A percentile compares a stretch with the other conserved stretches of the same genome.
phyloP scores from a whole-genome alignment of 2,329 filamentous ascomycete species.

The Colletotrichum cuscutae region DNA sequence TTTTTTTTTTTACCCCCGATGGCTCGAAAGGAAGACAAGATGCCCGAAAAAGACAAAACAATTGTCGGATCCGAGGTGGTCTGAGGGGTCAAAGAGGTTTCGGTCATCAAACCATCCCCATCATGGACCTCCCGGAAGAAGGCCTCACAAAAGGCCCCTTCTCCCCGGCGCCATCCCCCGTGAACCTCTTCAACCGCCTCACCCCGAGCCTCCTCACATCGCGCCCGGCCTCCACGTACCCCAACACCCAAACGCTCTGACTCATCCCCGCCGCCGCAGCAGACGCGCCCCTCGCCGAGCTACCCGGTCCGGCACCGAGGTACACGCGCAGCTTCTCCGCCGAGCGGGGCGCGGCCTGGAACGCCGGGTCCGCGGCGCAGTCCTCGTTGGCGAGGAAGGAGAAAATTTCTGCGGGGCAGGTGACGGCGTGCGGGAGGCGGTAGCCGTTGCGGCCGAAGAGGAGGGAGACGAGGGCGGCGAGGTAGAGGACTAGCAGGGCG shows the following conservation, averaged over 20 bases:
- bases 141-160: not conserved
- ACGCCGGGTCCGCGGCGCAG: constrained; percentile 77
- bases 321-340: constrained; percentile 69
- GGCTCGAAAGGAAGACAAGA: not conserved
- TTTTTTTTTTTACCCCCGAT: not conserved
- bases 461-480: constrained; percentile 69
- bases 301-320: constrained; percentile 45
- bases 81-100: not conserved
- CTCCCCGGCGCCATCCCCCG: constrained; percentile 44
- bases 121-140: not conserved
- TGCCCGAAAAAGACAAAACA: not conserved
- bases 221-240: constrained; percentile 48
- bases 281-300: constrained; percentile 65
- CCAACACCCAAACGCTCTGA: constrained; percentile 64
- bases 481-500: constrained; percentile 76
- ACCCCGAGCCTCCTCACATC: constrained; percentile 43
- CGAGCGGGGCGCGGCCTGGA: constrained; percentile 75
- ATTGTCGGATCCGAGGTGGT: not conserved
- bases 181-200: constrained; percentile 54
- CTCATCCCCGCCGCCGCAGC: constrained; percentile 42
- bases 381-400: constrained; percentile 81
- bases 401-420: constrained; percentile 79
- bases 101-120: too few species aligned
- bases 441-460: constrained; percentile 70
- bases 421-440: constrained; percentile 78